Conservation (phyloP, 2,329 filamentous ascomycete genomes). For the Fusarium sp. region DNA sequence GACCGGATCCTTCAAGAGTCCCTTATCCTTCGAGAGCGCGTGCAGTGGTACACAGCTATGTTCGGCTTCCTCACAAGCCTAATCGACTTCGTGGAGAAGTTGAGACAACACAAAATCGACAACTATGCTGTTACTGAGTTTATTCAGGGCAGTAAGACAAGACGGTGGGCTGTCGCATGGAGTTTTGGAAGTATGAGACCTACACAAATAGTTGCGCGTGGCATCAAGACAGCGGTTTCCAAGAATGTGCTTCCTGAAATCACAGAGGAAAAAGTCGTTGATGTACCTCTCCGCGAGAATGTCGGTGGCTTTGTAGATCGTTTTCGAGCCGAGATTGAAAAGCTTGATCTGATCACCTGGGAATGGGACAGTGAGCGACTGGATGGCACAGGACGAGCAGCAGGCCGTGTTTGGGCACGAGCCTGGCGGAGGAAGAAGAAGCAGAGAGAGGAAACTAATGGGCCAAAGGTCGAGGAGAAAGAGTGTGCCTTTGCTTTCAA, state of each 20-base stretch:
- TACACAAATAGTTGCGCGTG: conserved; percentile 61
- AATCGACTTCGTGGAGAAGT: conserved; percentile 71
- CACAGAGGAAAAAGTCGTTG: conserved; percentile 59
- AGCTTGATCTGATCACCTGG: conserved; percentile 74
- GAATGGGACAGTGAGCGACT: conserved; percentile 69
- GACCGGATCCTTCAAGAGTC: conserved; percentile 80
- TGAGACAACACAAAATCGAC: conserved; percentile 69
- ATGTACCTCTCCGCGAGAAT: conserved; percentile 62
- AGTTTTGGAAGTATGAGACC: conserved; percentile 81
- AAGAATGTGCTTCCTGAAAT: conserved; percentile 62
- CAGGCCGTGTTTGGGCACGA: conserved; percentile 84
- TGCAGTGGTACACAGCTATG: conserved; percentile 94
- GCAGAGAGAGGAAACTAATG: conserved; percentile 56
- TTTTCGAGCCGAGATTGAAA: conserved; percentile 63
- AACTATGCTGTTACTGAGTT: conserved; percentile 91
- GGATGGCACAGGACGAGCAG: conserved; percentile 73
- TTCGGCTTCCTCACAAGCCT: conserved; percentile 84
- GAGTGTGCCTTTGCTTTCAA: conserved; percentile 71
- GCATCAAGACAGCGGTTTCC: conserved; percentile 57
- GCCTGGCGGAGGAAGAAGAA: conserved; percentile 77
- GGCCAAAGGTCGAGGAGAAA: conserved; percentile 39
- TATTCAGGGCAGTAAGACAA: conserved; percentile 82
- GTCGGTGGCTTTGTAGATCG: conserved; percentile 55
- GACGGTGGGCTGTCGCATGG: conserved; percentile 91
- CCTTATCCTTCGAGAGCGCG: conserved; percentile 67